These are phyloP conservation scores for Solanum pimpinellifolium DNA, from an alignment of 257 asterid species.

Conservation along the genomic window DNA sequence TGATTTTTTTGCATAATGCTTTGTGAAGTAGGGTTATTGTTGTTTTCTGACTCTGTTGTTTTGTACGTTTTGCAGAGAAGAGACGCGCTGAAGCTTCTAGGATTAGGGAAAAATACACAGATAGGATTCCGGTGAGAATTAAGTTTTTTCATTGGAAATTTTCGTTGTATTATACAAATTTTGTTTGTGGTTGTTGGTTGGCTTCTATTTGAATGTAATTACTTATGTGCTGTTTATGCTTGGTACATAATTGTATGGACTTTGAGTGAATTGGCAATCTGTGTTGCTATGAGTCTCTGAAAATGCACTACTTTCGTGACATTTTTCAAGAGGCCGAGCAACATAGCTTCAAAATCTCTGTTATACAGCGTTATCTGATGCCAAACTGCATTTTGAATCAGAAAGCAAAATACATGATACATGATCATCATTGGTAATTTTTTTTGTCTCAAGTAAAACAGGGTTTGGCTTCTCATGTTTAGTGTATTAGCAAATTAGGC, in stretches of 20 bases:
- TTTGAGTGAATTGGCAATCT: neutral
- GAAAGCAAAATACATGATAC: neutral
- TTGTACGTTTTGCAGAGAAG: slow-evolving; percentile 8
- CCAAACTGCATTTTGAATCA: too few species aligned
- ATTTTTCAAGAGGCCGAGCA: neutral
- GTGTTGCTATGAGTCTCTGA: neutral
- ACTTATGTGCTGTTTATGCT: neutral
- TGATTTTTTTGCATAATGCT: neutral
- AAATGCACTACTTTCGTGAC: neutral
- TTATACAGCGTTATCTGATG: neutral
- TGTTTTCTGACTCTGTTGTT: neutral
- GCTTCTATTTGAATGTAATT: neutral
- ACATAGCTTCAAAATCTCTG: neutral
- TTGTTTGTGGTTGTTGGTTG: neutral
- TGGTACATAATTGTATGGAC: neutral
- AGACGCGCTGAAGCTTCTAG: slow-evolving; percentile 31
- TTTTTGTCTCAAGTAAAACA: neutral
- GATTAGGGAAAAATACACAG: slow-evolving; percentile 33
- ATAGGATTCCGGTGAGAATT: slow-evolving; percentile 25
- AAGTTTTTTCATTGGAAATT: neutral
- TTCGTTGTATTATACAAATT: neutral
- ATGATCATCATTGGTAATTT: neutral
- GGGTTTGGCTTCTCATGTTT: neutral
- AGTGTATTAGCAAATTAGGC: neutral
- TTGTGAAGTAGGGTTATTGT: neutral